Evolutionary conservation across 2,329 filamentous ascomycete species (phyloP), one percentile per base, ranked within the genome.

Genomic region (Phaeosphaeriaceae sp.): DNA sequence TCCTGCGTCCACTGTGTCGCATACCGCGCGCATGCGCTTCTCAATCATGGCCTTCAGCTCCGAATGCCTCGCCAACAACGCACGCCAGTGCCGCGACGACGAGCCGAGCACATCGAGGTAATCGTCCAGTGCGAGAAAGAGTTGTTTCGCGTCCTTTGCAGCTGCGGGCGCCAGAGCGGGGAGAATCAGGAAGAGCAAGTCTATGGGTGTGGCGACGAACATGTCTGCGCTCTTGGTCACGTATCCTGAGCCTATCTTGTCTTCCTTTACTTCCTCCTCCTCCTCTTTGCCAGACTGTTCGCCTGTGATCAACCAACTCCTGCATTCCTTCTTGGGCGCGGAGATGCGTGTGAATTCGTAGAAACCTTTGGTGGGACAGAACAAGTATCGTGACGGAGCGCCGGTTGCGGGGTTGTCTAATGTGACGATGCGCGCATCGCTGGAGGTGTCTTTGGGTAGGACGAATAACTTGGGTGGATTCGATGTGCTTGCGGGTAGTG

Each of bases 201-300:
- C 95, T 54, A 97, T 82, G 1, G 88, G 86, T 1, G 95, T 97
- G 9, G 94, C 92, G 58, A 98, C 79, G 69, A 91, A 90, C n/a
- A 98, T 80, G 58, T 93, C 88, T 33, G 92, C 88, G 45, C 83
- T 84, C 68, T 88, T 88, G 33, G 88, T 84, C 22, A 92, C 78
- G 64, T 86, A 86, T 13, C 84, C 86, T 67, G 65, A 68, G 25
- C 69, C 66, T 52, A 71, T 57, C 13, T 59, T 53, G 5, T 45
- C 46, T 2, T 61, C 61, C 47, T 42, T 41, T 0, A 57, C 22
- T 45, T 60, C 31, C 51, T 58, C 36, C 33, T 53, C 20, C 36
- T 61, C 45, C 21, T 52, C 57, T 20, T 57, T 52, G 5, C 54
- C 44, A 31, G 25, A 27, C 44, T 70, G 59, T 22, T 68, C 60